A percentile compares a stretch with the other conserved stretches of the same genome.
These are phyloP conservation scores for Coemansia sp. DNA, from an alignment of 192 early-diverging fungal genomes.

Conservation along the genomic window DNA sequence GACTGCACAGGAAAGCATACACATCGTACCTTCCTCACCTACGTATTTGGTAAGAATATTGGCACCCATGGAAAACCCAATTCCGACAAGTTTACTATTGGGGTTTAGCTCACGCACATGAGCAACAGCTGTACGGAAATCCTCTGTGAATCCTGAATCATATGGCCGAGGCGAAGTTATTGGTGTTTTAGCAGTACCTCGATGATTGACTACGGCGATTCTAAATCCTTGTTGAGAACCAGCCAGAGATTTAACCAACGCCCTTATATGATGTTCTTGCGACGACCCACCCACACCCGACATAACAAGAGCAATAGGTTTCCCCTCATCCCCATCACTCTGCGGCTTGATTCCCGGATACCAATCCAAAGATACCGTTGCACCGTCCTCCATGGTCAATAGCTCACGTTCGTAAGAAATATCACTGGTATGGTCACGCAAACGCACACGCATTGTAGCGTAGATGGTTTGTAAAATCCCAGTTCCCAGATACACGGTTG, in stretches of 20 bases:
- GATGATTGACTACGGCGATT: slow-evolving; percentile 79
- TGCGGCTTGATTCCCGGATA: slow-evolving; percentile 39
- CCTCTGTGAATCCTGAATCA: slow-evolving; percentile 75
- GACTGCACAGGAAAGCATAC: slow-evolving; percentile 69
- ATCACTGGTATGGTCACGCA: slow-evolving; percentile 26
- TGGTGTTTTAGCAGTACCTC: slow-evolving; percentile 81
- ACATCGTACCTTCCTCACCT: slow-evolving; percentile 71
- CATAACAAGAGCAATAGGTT: slow-evolving; percentile 72
- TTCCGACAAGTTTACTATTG: slow-evolving; percentile 62
- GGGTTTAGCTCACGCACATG: slow-evolving; percentile 51
- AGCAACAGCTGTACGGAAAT: slow-evolving; percentile 45
- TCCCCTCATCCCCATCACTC: slow-evolving; percentile 39
- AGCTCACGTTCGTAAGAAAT: slow-evolving; percentile 49
- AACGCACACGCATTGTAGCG: slow-evolving; percentile 45
- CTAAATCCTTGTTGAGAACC: slow-evolving; percentile 55
- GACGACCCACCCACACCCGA: slow-evolving; percentile 92
- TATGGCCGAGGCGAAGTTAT: slow-evolving; percentile 77
- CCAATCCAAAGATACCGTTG: slow-evolving; percentile 89
- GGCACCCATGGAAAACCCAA: slow-evolving; percentile 90
- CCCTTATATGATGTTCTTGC: slow-evolving; percentile 84
- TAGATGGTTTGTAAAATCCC: slow-evolving; percentile 77
- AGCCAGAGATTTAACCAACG: slow-evolving; percentile 64
- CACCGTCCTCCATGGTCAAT: slow-evolving; percentile 72
- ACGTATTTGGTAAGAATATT: slow-evolving; percentile 90
- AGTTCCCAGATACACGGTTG: slow-evolving; percentile 72